Base-by-base conservation (phyloP, 805 yeast species). In the Candida maltosa region DNA sequence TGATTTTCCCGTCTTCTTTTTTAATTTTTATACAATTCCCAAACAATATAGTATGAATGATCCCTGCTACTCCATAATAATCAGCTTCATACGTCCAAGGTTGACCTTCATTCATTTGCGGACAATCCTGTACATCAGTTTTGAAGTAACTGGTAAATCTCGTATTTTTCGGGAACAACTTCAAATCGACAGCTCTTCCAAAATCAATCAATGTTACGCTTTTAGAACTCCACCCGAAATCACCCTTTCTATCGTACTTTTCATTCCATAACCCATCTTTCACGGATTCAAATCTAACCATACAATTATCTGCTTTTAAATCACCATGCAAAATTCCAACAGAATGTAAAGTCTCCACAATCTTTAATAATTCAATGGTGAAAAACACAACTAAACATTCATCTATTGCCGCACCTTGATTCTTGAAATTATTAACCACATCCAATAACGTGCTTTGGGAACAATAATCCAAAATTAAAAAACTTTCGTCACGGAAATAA, bases 81-180 rank as follows among this genome's bases (percentile, higher is more conserved):
- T 88, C 97, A 3, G 82, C 80, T 51, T 88, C 87, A 49, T 72
- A 85, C 2, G 76, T 73, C 94, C 95, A 88, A 0, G 83, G 73
- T 33, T 65, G 49, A 4, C 71, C 63, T 3, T 70, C 56, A 35
- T 76, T 62, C 78, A 85, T 76, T 47, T 82, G 87, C 4, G 76
- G 76, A 51, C 94, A 86, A 46, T 84, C 94, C 43, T 76, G 84
- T 37, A 74, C 69, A 42, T 80, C 84, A 1, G 78, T 61, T 20
- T 69, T 65, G 80, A 84, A 79, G 44, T 73, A 67, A 14, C 83
- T 71, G 26, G 65, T 57, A 54, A 87, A 88, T 38, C 68, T 62
- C 0, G 73, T 75, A 11, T 53, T 47, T 23, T 42, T 40, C 19
- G 67, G 68, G 37, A 80, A 76, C 26, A 83, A 55, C 0, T 71